Evolutionary conservation across 73 alveolate genomes (phyloP), one percentile per base, ranked within the genome.

Genomic region (Paramecium caudatum): DNA sequence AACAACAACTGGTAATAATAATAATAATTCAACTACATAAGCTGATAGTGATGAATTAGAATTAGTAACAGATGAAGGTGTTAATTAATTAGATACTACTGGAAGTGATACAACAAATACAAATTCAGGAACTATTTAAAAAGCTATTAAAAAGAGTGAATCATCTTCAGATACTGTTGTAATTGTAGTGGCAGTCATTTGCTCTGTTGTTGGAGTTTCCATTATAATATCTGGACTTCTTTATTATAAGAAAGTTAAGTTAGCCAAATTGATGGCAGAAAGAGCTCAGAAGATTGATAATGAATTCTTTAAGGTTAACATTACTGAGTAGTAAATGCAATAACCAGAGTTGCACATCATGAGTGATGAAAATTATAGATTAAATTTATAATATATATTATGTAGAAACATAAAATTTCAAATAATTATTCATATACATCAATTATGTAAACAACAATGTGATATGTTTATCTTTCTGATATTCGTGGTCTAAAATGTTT

Each of bases 181-280:
- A 6, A 74, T 74, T 5, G 70, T 45, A 16, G 88, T 74, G 16
- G 36, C 88, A 39, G 88, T 74, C 3, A 37, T 74, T 1, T 30
- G 43, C 15, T 74, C 88, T 1, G 88, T 74, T 9, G 65, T 74
- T 3, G 88, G 88, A 13, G 43, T 74, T 3, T 74, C 88, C 13
- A 10, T 74, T 13, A 34, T 74, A 13, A 74, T 74, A 6, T 30
- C 69, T 13, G 88, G 88, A 21, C 17, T 74, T 41, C 16, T 74
- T 15, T 74, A 19, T 15, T 74, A 41, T 43, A 74, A 74, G 68
- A 74, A 43, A 47, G 69, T 74, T 10, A 74, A 45, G 32, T 37
- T 68, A 34, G 61, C 47, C 1, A 68, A 37, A 68, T 5, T 68
- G 3, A 13, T 68, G 47, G 84, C 84, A 12, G 61, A 34, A 10